These are phyloP conservation scores for Diplotaxis tenuifolia DNA, from an alignment of 345 rosid genomes.

Conservation along the genomic window DNA sequence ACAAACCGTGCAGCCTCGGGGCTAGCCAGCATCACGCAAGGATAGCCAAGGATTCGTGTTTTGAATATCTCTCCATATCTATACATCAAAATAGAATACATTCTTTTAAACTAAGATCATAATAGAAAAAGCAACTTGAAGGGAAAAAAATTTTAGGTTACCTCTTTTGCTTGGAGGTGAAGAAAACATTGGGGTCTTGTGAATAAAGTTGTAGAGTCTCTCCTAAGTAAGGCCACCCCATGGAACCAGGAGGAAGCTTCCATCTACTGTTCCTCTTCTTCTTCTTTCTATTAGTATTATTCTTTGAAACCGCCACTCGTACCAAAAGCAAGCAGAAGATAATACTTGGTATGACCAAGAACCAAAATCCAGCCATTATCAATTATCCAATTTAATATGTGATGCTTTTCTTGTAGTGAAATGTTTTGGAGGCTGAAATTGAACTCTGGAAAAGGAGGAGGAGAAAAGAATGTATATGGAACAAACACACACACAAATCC, in stretches of 20 bases:
- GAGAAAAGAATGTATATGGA: constrained; percentile 2
- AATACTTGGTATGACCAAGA: constrained; percentile 9
- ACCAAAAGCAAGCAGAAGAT: constrained; percentile 27
- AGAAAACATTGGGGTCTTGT: constrained; percentile 72
- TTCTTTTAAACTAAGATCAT: neutral
- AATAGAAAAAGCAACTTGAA: neutral
- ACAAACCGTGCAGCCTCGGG: constrained; percentile 82
- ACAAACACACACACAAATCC: neutral
- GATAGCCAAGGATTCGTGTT: constrained; percentile 69
- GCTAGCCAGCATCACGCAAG: constrained; percentile 73
- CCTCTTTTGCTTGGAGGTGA: constrained; percentile 60
- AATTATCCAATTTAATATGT: neutral
- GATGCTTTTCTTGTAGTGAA: neutral
- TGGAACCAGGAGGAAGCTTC: constrained; percentile 84
- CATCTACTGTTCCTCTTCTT: constrained; percentile 12
- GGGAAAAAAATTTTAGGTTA: constrained; percentile 18
- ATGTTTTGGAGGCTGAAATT: neutral
- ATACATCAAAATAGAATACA: constrained; percentile 6
- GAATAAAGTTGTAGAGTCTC: constrained; percentile 83
- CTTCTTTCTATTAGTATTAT: constrained; percentile 33
- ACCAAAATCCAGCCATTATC: constrained; percentile 20
- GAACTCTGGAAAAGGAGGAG: neutral
- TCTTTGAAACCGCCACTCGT: constrained; percentile 20
- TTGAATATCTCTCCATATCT: constrained; percentile 89
- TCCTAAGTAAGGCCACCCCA: constrained; percentile 86